These are phyloP conservation scores for Coffea canephora DNA, from an alignment of 257 asterid genomes.

Conservation along the genomic window DNA sequence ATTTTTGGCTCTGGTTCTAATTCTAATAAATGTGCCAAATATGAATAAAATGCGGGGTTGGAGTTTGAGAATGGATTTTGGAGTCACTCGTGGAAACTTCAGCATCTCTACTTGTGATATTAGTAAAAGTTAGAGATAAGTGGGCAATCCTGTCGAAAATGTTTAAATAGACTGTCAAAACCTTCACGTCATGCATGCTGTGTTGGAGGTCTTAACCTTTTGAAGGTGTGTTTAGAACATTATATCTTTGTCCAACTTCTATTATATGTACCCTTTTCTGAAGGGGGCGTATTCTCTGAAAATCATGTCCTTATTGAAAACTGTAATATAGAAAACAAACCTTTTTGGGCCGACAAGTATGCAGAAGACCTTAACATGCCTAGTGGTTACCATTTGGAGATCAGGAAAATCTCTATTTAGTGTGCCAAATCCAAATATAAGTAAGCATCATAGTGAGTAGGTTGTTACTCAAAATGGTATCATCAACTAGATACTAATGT, in stretches of 20 bases:
- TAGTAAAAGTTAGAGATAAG: neutral
- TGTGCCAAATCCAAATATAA: neutral
- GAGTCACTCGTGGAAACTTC: neutral
- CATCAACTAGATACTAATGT: neutral
- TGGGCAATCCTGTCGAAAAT: neutral
- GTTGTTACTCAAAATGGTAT: neutral
- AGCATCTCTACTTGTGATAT: neutral
- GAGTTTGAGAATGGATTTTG: neutral
- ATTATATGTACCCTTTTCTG: neutral
- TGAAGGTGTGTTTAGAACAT: neutral
- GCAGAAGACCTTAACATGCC: neutral
- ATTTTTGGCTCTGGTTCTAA: neutral
- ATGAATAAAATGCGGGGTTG: neutral
- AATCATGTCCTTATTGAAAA: too few relatives aligned
- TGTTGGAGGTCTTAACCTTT: neutral
- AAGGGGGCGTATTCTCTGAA: too few relatives aligned
- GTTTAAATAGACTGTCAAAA: neutral
- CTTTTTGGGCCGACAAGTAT: neutral
- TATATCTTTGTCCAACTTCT: neutral
- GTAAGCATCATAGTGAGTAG: neutral
- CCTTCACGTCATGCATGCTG: too few relatives aligned
- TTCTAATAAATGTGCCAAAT: neutral
- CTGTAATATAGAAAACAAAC: neutral
- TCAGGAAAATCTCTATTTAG: neutral
- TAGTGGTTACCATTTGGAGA: neutral